Percentiles rank a stretch among this genome's conserved stretches.
Evolutionary conservation across 2,329 filamentous ascomycete genomes (phyloP).

Genomic region (Exutisphaerella laricina): DNA sequence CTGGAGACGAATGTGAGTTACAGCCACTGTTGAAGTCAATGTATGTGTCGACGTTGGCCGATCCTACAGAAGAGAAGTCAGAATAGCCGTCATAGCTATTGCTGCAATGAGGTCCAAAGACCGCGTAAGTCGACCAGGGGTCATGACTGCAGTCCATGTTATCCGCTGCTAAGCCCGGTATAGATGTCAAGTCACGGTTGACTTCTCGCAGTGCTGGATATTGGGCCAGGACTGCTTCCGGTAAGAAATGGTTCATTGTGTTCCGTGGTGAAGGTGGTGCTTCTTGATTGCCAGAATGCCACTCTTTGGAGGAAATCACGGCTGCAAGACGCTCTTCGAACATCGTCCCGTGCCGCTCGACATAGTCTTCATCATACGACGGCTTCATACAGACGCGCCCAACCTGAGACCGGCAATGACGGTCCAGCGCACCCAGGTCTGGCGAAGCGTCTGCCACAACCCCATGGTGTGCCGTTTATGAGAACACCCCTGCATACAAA

Average conservation of each 20-base stretch:
- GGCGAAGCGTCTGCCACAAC: constrained; percentile 86
- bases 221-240: constrained; percentile 80
- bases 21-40: too few species aligned
- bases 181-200: constrained; percentile 83
- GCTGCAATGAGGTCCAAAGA: too few species aligned
- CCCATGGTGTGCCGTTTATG: constrained; percentile 78
- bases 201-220: constrained; percentile 89
- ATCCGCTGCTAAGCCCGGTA: too few species aligned
- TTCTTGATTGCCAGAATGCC: constrained; percentile 34
- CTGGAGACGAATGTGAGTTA: too few species aligned
- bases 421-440: constrained; percentile 86
- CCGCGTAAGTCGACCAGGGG: too few species aligned
- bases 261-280: constrained; percentile 34
- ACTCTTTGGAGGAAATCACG: too few species aligned
- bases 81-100: too few species aligned
- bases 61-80: too few species aligned
- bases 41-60: too few species aligned
- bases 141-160: too few species aligned
- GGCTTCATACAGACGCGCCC: constrained; percentile 95
- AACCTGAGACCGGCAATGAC: constrained; percentile 84
- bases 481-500: constrained; percentile 94
- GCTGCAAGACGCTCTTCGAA: constrained; percentile 55
- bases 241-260: constrained; percentile 62
- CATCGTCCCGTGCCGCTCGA: constrained; percentile 70
- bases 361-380: constrained; percentile 84